Evolutionary conservation across 2,329 filamentous ascomycete genomes (phyloP).

Genomic region (Penicillium sp.): DNA sequence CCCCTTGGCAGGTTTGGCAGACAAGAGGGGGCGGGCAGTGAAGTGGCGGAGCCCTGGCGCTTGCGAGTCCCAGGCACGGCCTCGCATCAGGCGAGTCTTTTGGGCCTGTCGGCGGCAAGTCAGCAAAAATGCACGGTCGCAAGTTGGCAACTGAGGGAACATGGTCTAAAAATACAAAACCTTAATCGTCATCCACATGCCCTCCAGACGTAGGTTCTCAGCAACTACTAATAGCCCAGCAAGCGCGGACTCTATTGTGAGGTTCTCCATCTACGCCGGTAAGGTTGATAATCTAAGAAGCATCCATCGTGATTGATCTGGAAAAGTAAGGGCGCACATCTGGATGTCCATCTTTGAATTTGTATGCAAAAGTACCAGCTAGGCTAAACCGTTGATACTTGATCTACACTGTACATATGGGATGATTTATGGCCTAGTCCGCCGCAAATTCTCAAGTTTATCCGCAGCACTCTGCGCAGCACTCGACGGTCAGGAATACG

Average conservation of each 20-base stretch:
- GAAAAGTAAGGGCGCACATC: not conserved
- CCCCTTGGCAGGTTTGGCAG: not conserved
- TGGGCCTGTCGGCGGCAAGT: not conserved
- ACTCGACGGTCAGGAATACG: conserved; percentile 9
- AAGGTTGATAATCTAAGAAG: not conserved
- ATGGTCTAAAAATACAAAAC: not conserved
- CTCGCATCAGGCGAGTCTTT: not conserved
- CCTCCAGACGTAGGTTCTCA: not conserved
- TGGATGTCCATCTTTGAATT: no score
- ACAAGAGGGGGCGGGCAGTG: not conserved
- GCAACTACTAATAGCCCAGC: not conserved
- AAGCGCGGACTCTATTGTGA: no score
- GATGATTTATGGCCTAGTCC: conserved; percentile 12
- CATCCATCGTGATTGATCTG: not conserved
- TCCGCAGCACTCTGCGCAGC: conserved; percentile 35
- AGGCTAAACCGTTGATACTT: not conserved
- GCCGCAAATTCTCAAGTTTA: conserved; percentile 31
- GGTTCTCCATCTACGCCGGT: not conserved
- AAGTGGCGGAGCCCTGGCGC: not conserved
- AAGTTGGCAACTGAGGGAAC: not conserved
- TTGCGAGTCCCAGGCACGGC: not conserved
- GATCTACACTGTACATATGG: not conserved
- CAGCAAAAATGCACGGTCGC: not conserved
- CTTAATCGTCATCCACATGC: not conserved
- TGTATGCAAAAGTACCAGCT: no score